phyloP scores from a whole-genome alignment of 2,329 filamentous ascomycete species.

The Raffaelea albimanens region DNA sequence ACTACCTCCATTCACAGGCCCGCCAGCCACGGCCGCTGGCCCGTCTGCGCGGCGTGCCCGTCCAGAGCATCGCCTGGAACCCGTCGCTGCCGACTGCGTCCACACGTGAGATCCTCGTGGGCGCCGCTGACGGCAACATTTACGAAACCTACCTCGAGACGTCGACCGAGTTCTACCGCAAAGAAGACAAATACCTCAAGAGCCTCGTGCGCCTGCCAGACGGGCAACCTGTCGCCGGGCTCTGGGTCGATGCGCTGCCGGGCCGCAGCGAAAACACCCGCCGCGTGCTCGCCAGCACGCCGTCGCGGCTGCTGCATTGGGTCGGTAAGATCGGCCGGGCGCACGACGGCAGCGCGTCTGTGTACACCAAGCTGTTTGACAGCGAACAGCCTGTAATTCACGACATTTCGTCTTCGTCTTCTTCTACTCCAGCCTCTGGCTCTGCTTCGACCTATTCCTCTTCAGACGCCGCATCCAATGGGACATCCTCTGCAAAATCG shows the following conservation, averaged over 20 bases:
- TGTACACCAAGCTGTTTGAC: conserved; percentile 84
- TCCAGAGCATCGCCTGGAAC: conserved; percentile 92
- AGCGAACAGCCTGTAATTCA: conserved; percentile 70
- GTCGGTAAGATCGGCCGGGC: conserved; percentile 65
- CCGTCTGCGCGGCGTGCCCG: conserved; percentile 72
- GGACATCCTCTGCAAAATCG: conserved; percentile 44
- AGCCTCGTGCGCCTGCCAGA: conserved; percentile 74
- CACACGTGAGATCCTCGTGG: conserved; percentile 86
- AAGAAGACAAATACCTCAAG: conserved; percentile 89
- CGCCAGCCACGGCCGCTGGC: conserved; percentile 75
- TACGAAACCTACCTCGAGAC: conserved; percentile 95
- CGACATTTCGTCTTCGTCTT: conserved; percentile 50
- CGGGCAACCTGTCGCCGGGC: conserved; percentile 64
- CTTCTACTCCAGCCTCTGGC: not conserved
- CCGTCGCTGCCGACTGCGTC: conserved; percentile 86
- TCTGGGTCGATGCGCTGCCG: conserved; percentile 70
- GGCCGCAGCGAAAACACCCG: conserved; percentile 56
- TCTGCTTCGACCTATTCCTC: not conserved
- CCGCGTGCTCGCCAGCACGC: conserved; percentile 72
- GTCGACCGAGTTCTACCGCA: conserved; percentile 86
- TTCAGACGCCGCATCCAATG: conserved; percentile 28
- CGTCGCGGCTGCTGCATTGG: conserved; percentile 69
- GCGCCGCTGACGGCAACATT: conserved; percentile 85
- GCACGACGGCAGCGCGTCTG: conserved; percentile 66
- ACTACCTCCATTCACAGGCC: conserved; percentile 93